These are phyloP conservation scores for Pestalotiopsis sp. DNA, from an alignment of 2,329 filamentous ascomycete species.

Conservation along the genomic window DNA sequence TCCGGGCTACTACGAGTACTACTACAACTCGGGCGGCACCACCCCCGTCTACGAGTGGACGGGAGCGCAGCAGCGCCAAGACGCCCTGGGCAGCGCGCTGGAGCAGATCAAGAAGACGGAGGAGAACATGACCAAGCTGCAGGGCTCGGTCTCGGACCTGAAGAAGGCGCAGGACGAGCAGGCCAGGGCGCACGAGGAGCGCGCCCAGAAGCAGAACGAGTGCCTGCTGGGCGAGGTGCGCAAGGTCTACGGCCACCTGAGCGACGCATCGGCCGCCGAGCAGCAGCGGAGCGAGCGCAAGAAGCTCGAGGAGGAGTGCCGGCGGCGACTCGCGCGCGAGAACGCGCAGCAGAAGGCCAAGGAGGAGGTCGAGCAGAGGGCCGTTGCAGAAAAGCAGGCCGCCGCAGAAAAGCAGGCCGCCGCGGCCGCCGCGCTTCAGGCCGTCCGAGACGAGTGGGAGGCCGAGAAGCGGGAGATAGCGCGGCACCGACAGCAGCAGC, in stretches of 20 bases:
- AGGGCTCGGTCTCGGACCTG: constrained; percentile 1
- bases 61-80: neutral
- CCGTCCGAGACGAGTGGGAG: neutral
- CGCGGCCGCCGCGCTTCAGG: neutral
- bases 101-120: constrained; percentile 3
- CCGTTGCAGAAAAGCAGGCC: neutral
- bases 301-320: neutral
- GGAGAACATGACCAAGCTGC: neutral
- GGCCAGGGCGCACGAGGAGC: neutral
- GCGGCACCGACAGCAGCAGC: neutral
- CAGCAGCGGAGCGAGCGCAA: neutral
- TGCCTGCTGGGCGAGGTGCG: constrained; percentile 1
- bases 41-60: neutral
- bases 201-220: neutral
- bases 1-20: neutral
- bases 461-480: neutral
- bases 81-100: neutral
- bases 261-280: neutral
- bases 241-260: neutral
- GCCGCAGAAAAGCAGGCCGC: neutral
- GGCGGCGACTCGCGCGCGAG: neutral
- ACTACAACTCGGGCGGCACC: neutral
- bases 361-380: neutral
- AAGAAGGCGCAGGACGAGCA: neutral
- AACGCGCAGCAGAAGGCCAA: neutral